Conservation (phyloP, 768 basidiomycete species). For the Artomyces pyxidatus region DNA sequence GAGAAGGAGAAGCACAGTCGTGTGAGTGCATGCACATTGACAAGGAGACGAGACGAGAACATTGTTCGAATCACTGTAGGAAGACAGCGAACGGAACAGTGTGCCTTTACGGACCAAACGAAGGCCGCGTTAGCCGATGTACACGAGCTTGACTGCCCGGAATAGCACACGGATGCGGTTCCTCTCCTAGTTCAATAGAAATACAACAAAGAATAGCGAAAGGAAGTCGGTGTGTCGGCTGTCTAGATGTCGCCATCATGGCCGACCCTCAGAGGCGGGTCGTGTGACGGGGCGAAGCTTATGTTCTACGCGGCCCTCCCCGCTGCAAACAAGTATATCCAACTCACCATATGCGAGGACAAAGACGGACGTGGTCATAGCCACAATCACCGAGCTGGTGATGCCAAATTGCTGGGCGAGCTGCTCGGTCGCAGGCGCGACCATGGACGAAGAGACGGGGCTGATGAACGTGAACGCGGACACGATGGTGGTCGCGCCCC, state of each 20-base stretch:
- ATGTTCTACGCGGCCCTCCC: too few relatives aligned
- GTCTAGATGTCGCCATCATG: constrained; percentile 2
- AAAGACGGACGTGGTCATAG: constrained; percentile 54
- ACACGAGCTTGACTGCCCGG: too few relatives aligned
- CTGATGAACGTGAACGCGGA: constrained; percentile 58
- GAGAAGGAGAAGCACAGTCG: constrained; percentile 9
- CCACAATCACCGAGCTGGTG: constrained; percentile 36
- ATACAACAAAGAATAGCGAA: not conserved
- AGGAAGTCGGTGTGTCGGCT: not conserved
- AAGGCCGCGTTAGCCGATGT: too few relatives aligned
- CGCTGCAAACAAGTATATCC: too few relatives aligned
- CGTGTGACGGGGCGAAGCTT: too few relatives aligned
- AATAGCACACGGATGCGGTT: too few relatives aligned
- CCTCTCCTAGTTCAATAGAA: not conserved
- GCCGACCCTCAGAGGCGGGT: too few relatives aligned
- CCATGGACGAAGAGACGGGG: constrained; percentile 66
- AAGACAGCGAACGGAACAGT: too few relatives aligned
- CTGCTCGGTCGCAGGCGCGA: constrained; percentile 53
- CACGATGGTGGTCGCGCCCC: constrained; percentile 43
- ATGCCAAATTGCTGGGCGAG: constrained; percentile 49
- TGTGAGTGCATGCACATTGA: too few relatives aligned
- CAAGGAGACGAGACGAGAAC: too few relatives aligned
- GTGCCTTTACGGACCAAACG: too few relatives aligned
- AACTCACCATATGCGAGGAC: constrained; percentile 50
- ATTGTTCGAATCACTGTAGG: too few relatives aligned